Conservation (phyloP, 805 yeast species). For the Teunomyces barrocoloradensis region DNA sequence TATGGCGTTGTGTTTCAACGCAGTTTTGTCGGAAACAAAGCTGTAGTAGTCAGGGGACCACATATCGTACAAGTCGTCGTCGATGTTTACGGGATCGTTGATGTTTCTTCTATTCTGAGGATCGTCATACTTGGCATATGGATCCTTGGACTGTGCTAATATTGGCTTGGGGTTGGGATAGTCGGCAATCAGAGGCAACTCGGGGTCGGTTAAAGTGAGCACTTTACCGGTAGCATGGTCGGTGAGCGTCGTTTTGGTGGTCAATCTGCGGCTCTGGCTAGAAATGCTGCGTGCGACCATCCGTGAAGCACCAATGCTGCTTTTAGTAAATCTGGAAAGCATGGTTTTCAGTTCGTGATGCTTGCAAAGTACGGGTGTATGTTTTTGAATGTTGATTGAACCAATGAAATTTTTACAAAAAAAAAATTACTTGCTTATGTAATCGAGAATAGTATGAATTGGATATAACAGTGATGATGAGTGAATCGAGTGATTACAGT, state of each 20-base stretch:
- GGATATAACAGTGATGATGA: no score
- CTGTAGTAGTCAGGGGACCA: conserved; percentile 84
- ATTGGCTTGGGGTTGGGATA: conserved; percentile 61
- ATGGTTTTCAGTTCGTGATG: conserved; percentile 11
- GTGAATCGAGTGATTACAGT: no score
- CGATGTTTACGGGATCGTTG: conserved; percentile 67
- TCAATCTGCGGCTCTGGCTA: conserved; percentile 17
- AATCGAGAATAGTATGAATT: not conserved
- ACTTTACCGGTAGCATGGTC: conserved; percentile 40
- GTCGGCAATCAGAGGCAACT: conserved; percentile 47
- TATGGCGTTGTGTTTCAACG: conserved; percentile 53
- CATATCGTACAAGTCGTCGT: conserved; percentile 72
- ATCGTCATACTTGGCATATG: conserved; percentile 73
- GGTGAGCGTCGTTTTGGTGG: conserved; percentile 36
- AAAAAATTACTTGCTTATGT: conserved; percentile 5
- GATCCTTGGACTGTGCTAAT: conserved; percentile 65
- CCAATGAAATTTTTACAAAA: conserved; percentile 6
- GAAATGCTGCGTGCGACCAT: conserved; percentile 8
- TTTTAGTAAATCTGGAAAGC: conserved; percentile 29
- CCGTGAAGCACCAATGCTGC: conserved; percentile 9
- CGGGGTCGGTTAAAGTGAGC: conserved; percentile 41
- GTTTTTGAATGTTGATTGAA: conserved; percentile 3
- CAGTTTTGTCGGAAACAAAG: conserved; percentile 56
- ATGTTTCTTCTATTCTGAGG: conserved; percentile 78
- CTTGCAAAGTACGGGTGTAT: not conserved